These are phyloP conservation scores for Mortierella sp. DNA, from an alignment of 371 early-diverging fungal genomes.

Conservation along the genomic window DNA sequence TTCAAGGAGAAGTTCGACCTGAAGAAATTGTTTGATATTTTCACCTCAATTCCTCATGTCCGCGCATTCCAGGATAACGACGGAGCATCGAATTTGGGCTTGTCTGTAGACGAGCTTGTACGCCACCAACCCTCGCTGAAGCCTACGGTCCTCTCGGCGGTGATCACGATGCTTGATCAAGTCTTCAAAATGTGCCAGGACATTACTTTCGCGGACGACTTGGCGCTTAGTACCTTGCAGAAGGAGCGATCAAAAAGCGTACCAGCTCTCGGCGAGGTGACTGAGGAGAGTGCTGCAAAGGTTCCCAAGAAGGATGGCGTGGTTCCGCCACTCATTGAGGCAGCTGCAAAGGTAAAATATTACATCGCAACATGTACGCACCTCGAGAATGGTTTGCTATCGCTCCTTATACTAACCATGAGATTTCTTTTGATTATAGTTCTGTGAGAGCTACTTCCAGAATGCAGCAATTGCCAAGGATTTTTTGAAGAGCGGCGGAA, in stretches of 20 bases:
- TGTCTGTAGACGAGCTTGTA: conserved; percentile 94
- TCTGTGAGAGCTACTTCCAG: conserved; percentile 91
- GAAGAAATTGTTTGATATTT: conserved; percentile 78
- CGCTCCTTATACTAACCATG: background rate
- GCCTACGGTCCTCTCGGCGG: conserved; percentile 74
- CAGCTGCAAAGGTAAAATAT: conserved; percentile 62
- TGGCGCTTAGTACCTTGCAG: conserved; percentile 57
- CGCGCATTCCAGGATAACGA: conserved; percentile 87
- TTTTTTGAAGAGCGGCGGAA: conserved; percentile 79
- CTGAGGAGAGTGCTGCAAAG: conserved; percentile 59
- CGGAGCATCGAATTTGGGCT: conserved; percentile 84
- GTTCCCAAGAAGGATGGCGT: conserved; percentile 72
- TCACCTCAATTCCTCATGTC: conserved; percentile 83
- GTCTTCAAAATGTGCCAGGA: conserved; percentile 63
- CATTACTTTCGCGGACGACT: conserved; percentile 64
- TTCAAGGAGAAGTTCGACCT: conserved; percentile 82
- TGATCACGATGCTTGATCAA: conserved; percentile 75
- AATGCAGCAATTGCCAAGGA: conserved; percentile 81
- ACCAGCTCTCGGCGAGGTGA: conserved; percentile 37
- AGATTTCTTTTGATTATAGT: conserved; percentile 57
- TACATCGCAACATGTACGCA: conserved; percentile 14
- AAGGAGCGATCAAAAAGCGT: conserved; percentile 37
- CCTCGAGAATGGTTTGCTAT: background rate
- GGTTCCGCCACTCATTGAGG: conserved; percentile 66
- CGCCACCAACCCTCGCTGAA: conserved; percentile 95